A percentile compares a stretch with the other conserved stretches of the same genome.
These are phyloP conservation scores for Monosporozyma unispora DNA, from an alignment of 805 yeast species.

Conservation along the genomic window DNA sequence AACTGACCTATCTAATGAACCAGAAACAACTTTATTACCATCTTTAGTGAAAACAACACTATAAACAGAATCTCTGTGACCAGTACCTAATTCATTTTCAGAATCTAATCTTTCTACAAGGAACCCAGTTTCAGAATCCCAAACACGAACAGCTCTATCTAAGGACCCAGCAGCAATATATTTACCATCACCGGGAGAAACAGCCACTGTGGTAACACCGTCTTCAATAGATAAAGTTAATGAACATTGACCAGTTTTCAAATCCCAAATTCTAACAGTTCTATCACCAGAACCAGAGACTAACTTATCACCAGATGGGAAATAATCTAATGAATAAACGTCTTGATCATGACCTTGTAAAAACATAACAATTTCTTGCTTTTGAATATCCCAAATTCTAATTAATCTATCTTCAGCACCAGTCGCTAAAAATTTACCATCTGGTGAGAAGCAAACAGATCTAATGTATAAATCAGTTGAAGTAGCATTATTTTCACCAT, in stretches of 20 bases:
- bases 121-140: constrained; percentile 93
- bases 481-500: constrained; percentile 10
- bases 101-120: constrained; percentile 87
- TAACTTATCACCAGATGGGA: constrained; percentile 87
- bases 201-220: constrained; percentile 97
- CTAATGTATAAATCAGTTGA: constrained; percentile 78
- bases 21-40: constrained; percentile 88
- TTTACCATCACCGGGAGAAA: constrained; percentile 91
- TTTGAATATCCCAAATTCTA: constrained; percentile 90
- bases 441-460: constrained; percentile 94
- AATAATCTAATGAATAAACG: constrained; percentile 88
- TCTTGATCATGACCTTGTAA: constrained; percentile 96
- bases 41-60: constrained; percentile 88
- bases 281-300: constrained; percentile 96
- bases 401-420: constrained; percentile 88
- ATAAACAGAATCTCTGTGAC: constrained; percentile 93
- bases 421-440: constrained; percentile 85
- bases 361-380: constrained; percentile 76
- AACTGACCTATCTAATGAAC: constrained; percentile 91
- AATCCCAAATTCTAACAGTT: constrained; percentile 94
- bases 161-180: constrained; percentile 95
- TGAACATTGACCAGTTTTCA: constrained; percentile 77
- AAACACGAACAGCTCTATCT: constrained; percentile 89
- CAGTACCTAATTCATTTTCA: constrained; percentile 80
- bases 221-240: constrained; percentile 90